Evolutionary conservation across 2,329 filamentous ascomycete species (phyloP).

Genomic region (Uncinocarpus reesii): DNA sequence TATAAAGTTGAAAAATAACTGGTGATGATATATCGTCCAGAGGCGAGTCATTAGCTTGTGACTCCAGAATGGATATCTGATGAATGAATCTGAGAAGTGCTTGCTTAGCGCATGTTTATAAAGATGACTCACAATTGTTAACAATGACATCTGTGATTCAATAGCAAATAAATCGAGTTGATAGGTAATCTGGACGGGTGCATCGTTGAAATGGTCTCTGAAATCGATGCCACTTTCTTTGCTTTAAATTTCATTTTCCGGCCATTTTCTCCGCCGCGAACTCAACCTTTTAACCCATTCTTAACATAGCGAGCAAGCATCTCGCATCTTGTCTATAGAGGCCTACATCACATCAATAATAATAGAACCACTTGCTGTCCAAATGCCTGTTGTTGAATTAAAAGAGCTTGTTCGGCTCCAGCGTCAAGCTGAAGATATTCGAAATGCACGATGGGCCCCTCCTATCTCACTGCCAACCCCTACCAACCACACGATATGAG

Average conservation of each 20-base stretch:
- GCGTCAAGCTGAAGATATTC: slow-evolving; percentile 72
- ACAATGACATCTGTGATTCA: neutral
- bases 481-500: slow-evolving; percentile 21
- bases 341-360: neutral
- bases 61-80: too few relatives aligned
- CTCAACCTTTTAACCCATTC: too few relatives aligned
- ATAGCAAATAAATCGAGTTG: neutral
- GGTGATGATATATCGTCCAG: too few relatives aligned
- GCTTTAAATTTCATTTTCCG: too few relatives aligned
- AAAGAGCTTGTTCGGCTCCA: slow-evolving; percentile 88
- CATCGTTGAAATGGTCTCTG: neutral
- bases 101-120: neutral
- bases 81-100: neutral
- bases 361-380: slow-evolving; percentile 22
- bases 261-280: too few relatives aligned
- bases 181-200: neutral
- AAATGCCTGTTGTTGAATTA: slow-evolving; percentile 83
- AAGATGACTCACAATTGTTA: neutral
- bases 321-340: neutral
- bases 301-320: too few relatives aligned
- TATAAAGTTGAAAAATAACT: too few relatives aligned
- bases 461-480: slow-evolving; percentile 21
- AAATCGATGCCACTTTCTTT: too few relatives aligned
- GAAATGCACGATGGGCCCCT: slow-evolving; percentile 61
- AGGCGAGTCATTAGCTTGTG: neutral